phyloP scores from a whole-genome alignment of 129 eudicot species.

The Escallonia herrerae region DNA sequence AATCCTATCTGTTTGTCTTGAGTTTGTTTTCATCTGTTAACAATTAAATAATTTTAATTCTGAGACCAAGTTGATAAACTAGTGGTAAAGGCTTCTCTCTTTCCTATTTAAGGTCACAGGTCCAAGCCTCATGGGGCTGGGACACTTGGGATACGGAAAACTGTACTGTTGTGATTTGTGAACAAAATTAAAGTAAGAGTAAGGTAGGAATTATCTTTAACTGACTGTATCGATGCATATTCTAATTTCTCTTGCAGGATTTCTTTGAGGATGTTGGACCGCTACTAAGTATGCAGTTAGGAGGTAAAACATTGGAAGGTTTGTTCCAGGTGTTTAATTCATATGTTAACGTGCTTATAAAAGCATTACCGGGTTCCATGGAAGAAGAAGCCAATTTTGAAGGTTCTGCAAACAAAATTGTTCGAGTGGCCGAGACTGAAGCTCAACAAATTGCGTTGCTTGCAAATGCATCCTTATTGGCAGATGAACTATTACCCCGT shows the following conservation, averaged over 20 bases:
- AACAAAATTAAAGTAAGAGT: too few species aligned
- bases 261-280: conserved; percentile 98
- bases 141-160: too few species aligned
- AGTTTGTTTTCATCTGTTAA: too few species aligned
- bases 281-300: conserved; percentile 87
- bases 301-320: conserved; percentile 90
- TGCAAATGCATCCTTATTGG: conserved; percentile 88
- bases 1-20: too few species aligned
- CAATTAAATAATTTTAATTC: too few species aligned
- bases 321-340: conserved; percentile 74
- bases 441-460: conserved; percentile 94
- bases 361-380: conserved; percentile 89
- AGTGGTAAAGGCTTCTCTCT: too few species aligned
- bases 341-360: conserved; percentile 71
- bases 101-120: too few species aligned
- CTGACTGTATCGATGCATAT: neutral
- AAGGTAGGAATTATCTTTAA: too few species aligned
- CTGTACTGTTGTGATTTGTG: too few species aligned
- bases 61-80: too few species aligned
- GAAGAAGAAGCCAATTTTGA: conserved; percentile 84
- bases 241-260: conserved; percentile 44
- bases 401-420: conserved; percentile 71
- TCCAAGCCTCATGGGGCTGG: too few species aligned
- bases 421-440: conserved; percentile 92
- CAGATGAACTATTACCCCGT: conserved; percentile 91